Evolutionary conservation across 2,329 filamentous ascomycete genomes (phyloP), one percentile per base, ranked within the genome.

Genomic region (Massarina eburnea): DNA sequence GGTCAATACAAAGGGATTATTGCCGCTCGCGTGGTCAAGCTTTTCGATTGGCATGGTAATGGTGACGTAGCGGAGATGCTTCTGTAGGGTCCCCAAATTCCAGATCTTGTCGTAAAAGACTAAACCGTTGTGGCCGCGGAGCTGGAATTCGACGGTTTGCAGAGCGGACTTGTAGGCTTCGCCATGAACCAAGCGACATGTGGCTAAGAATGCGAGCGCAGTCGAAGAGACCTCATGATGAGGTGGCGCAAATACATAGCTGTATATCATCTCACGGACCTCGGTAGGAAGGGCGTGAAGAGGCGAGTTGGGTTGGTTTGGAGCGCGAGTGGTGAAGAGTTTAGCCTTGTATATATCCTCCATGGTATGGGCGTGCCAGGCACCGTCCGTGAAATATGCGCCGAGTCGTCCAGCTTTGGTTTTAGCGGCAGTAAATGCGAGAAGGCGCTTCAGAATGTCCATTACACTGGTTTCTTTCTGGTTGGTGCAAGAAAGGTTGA

Each of bases 1-100:
- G 1, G 22, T 45, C 15, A 54, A 15, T 3, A 45, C 8, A 34
- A 54, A 54, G 1, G 51, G 48, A 26, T 49, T 51, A 12, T 44
- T 39, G 15, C 34, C 4, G 33, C 40, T 40, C 12, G 32, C 3
- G 8, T 27, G n/a, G 8, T 45, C 33, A 24, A 54, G 27, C 19
- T 41, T 35, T 8, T 9, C 10, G 2, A 42, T 30, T 3, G 36
- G 26, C 22, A 45, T 41, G 2, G 20, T 41, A 32, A 51, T 35
- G 8, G 18, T 19, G 30, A 51, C 26, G 29, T 42, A 20, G 6
- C 44, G 40, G 15, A 51, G 44, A 12, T 51, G 36, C 8, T 32
- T 15, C 19, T 44, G 37, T 5, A 43, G 30, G 8, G 37, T 8
- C 1, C 44, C 37, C 9, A 47, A 41, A 14, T 22, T 37, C 19